These are phyloP conservation scores for Mucor irregularis DNA, from an alignment of 371 early-diverging fungal species.

Conservation along the genomic window DNA sequence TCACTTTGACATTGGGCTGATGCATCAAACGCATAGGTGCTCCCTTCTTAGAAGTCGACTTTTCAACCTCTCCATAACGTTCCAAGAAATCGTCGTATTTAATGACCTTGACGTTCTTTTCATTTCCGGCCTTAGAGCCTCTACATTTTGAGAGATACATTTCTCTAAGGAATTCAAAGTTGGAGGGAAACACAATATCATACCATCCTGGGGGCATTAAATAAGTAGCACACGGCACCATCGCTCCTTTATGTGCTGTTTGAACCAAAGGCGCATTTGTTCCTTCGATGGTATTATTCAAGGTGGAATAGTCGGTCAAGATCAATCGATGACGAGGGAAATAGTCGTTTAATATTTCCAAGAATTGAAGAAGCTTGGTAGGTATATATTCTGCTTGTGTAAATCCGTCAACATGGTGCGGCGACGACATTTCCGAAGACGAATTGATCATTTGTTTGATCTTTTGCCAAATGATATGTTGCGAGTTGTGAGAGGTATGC, in stretches of 20 bases:
- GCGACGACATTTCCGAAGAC: constrained; percentile 81
- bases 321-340: constrained; percentile 86
- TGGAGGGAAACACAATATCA: constrained; percentile 95
- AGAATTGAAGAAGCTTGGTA: constrained; percentile 68
- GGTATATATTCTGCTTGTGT: constrained; percentile 84
- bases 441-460: constrained; percentile 72
- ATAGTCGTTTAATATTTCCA: constrained; percentile 63
- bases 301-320: constrained; percentile 75
- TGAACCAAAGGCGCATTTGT: constrained; percentile 88
- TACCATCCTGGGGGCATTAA: constrained; percentile 93
- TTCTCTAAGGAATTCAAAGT: constrained; percentile 78
- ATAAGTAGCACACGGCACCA: constrained; percentile 90
- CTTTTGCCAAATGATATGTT: constrained; percentile 34
- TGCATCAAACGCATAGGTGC: constrained; percentile 71
- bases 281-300: constrained; percentile 77
- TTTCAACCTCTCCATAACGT: constrained; percentile 68
- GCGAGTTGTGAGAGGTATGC: constrained; percentile 35
- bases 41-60: constrained; percentile 71
- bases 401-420: too few relatives aligned
- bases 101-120: constrained; percentile 51
- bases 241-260: constrained; percentile 76
- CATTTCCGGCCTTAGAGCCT: constrained; percentile 26
- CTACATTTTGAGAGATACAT: constrained; percentile 67
- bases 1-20: constrained; percentile 82
- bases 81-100: constrained; percentile 75